Conservation (phyloP, 1,284 basidiomycete species). For the Moniliella sp. region DNA sequence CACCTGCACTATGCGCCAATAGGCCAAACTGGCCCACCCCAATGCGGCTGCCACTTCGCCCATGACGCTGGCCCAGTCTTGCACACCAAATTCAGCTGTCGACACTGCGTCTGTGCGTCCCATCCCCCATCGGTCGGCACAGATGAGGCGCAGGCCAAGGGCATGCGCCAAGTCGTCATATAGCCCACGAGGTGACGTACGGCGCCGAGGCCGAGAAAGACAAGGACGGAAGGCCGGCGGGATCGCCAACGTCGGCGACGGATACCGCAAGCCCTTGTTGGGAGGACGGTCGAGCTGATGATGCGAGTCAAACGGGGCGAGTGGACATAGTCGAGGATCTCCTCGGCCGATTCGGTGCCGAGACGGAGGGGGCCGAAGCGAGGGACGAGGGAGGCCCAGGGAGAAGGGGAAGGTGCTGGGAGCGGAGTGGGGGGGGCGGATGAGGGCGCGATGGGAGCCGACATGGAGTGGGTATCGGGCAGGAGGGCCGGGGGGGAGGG, state of each 20-base stretch:
- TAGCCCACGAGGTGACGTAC: conserved; percentile 74
- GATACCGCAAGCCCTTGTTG: conserved; percentile 64
- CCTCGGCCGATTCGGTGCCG: too few species aligned
- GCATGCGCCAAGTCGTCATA: conserved; percentile 88
- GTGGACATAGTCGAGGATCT: background rate
- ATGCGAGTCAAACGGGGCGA: conserved; percentile 49
- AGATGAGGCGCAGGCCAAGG: conserved; percentile 65
- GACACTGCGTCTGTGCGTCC: conserved; percentile 51
- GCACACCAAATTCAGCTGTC: conserved; percentile 49
- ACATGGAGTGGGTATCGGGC: too few species aligned
- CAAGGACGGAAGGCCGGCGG: conserved; percentile 62
- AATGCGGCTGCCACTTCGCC: conserved; percentile 66
- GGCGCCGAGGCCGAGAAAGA: conserved; percentile 75
- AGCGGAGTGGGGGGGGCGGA: too few species aligned
- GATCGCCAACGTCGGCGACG: conserved; percentile 65
- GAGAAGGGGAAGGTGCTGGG: too few species aligned
- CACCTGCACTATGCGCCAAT: conserved; percentile 83
- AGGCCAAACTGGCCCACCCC: conserved; percentile 57
- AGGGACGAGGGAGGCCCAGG: too few species aligned
- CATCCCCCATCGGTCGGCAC: conserved; percentile 86
- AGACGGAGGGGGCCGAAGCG: too few species aligned
- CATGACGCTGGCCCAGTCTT: conserved; percentile 73
- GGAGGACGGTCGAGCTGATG: conserved; percentile 53
- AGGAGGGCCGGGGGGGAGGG: too few species aligned
- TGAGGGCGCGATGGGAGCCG: too few species aligned